Percentiles rank a stretch among this genome's conserved stretches.
Evolutionary conservation across 2,329 filamentous ascomycete species (phyloP).

Genomic region (Diaporthe sp.): DNA sequence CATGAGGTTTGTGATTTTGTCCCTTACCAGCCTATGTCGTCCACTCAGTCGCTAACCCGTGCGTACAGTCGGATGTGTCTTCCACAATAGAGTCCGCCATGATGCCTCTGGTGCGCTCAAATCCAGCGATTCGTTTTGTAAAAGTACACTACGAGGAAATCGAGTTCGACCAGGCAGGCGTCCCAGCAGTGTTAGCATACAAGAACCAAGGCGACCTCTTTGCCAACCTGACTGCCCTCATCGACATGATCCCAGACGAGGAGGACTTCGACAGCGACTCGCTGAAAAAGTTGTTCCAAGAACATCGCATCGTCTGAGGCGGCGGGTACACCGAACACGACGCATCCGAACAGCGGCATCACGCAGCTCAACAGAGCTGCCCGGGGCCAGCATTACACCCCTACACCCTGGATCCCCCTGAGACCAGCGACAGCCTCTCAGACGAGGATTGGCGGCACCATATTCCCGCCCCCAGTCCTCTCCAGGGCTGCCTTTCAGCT

Average conservation of each 20-base stretch:
- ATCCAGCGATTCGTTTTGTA: constrained; percentile 85
- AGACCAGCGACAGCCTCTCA: not conserved
- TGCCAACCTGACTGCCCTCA: constrained; percentile 87
- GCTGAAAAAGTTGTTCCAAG: constrained; percentile 66
- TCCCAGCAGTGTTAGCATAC: constrained; percentile 92
- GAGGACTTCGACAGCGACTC: constrained; percentile 70
- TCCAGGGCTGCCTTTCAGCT: constrained; percentile 11
- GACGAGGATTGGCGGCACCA: constrained; percentile 13
- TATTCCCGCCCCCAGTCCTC: not conserved
- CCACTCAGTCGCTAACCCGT: constrained; percentile 5
- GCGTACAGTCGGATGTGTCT: constrained; percentile 80
- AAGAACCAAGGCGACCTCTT: constrained; percentile 89
- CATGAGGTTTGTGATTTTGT: constrained; percentile 74
- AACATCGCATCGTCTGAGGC: constrained; percentile 65
- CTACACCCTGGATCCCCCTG: not conserved
- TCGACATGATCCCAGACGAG: constrained; percentile 85
- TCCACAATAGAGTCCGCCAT: constrained; percentile 84
- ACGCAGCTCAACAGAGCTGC: not conserved
- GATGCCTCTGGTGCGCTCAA: constrained; percentile 77
- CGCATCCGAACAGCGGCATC: not conserved
- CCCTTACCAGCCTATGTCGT: not conserved
- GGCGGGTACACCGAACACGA: not conserved
- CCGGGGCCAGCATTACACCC: not conserved
- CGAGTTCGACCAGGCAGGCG: constrained; percentile 90
- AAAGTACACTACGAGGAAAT: constrained; percentile 93